Evolutionary conservation across 1,284 basidiomycete species (phyloP), one percentile per base, ranked within the genome.

Genomic region (Sporisorium iseilematis-ciliati): DNA sequence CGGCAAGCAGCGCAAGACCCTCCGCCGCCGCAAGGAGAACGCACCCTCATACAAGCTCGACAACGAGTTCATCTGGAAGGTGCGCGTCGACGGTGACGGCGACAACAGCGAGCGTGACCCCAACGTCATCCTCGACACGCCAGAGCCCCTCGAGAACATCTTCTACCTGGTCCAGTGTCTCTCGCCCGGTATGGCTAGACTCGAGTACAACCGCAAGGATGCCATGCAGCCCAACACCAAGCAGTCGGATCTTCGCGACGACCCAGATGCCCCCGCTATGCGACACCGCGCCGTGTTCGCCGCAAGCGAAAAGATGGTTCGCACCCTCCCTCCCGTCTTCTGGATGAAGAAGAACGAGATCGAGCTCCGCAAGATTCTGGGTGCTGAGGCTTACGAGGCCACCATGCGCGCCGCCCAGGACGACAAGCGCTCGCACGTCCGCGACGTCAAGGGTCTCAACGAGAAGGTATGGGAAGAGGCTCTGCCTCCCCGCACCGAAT

Each of bases 301-400:
- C 48, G 68, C 71, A 46, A 71, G 64, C 68, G 81, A 82, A 61
- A 75, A 77, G 64, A 78, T 80, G 70, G 57, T 68, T 51, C 77
- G 81, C 57, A 70, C 65, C 16, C 67, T 82, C 43, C 79, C 81
- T 42, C 81, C 81, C 40, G 67, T 69, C 58, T 81, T 75, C 71
- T 82, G 81, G 81, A 70, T 81, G 74, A 81, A 79, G 72, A 76
- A 78, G 64, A 81, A 82, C 68, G 68, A 65, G 57, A 78, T 74
- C 41, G 67, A 75, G 65, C 75, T 82, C 21, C 61, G 64, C 46
- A 80, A 77, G 71, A 82, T 81, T 65, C 54, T 82, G 40, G 76
- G 75, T 25, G 50, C 45, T n/a, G 75, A 79, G 53, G 80, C 70
- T 43, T 80, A 67, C 69, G 78, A 81, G 56, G 67, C 78, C 23